These are phyloP conservation scores for Metschnikowia picachoensis DNA, from an alignment of 805 yeast genomes.

Conservation along the genomic window DNA sequence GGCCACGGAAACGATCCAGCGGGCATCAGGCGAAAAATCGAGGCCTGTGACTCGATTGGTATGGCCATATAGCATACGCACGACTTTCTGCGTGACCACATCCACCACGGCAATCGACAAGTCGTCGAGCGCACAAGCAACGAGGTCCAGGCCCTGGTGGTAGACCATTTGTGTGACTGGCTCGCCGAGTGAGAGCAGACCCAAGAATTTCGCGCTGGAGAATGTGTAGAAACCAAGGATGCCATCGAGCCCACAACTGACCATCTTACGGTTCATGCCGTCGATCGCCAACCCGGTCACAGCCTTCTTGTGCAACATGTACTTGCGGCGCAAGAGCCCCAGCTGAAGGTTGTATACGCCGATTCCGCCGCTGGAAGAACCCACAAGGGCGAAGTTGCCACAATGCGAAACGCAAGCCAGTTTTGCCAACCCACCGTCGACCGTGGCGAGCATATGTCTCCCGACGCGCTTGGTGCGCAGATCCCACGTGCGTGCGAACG, in stretches of 20 bases:
- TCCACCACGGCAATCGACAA: conserved; percentile 81
- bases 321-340: conserved; percentile 72
- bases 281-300: conserved; percentile 89
- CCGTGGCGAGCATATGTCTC: conserved; percentile 61
- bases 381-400: conserved; percentile 93
- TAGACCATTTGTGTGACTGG: conserved; percentile 76
- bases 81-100: conserved; percentile 71
- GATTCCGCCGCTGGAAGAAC: conserved; percentile 81
- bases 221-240: conserved; percentile 84
- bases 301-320: conserved; percentile 61
- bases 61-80: conserved; percentile 88
- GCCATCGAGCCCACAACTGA: conserved; percentile 87
- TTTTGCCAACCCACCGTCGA: conserved; percentile 75
- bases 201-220: conserved; percentile 60
- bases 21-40: conserved; percentile 91
- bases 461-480: conserved; percentile 77
- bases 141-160: conserved; percentile 77
- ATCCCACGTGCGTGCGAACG: conserved; percentile 89
- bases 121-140: conserved; percentile 85
- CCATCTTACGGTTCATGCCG: conserved; percentile 85
- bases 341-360: conserved; percentile 88
- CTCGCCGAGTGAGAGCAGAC: conserved; percentile 63
- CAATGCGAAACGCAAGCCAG: conserved; percentile 81
- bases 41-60: conserved; percentile 79
- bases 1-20: conserved; percentile 85